Base-by-base conservation (phyloP, 2,329 filamentous ascomycete species). In the Pseudocercospora macadamiae region DNA sequence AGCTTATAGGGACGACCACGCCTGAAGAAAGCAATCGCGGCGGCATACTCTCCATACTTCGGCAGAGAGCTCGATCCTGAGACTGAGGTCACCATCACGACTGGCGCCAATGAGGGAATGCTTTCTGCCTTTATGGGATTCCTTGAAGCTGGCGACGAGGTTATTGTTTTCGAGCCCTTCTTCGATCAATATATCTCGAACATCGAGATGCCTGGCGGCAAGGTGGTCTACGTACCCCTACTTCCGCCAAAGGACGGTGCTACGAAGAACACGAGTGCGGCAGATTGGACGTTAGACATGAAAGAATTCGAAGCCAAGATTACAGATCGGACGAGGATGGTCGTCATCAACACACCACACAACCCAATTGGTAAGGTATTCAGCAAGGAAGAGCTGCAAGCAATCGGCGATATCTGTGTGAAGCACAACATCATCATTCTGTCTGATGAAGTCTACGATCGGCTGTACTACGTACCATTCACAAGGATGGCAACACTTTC, bases 141-240 rank as follows among this genome's bases (percentile, higher is more conserved):
- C 69, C 87, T 99, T 59, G 95, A 99, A 76, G 84, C 86, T 1
- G 95, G 91, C 10, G 95, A 99, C 72, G 95, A 99, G 76, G 95
- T 97, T 65, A 97, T 99, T 66, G 85, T 99, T 57, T 97, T 99
- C 74, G 95, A 99, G 79, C 95, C 95, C 9, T 99, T 97, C 79
- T 99, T 97, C 74, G 95, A 99, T 77, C 95, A 99, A 87, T 96
- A 97, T 75, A 96, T 99, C 66, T 92, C 89, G 80, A 99, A 99
- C 77, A 97, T 99, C 64, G 90, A 97, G 76, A 97, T 99, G 93
- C 88, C 95, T 0, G 95, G 95, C 52, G 95, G 95, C 66, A 96
- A 89, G 73, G 91, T 97, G 64, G 89, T 93, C 67, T 97, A 97
- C 73, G 93, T 97, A 21, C 93, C 95, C n/a, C 82, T 99, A 73